Evolutionary conservation across 2,329 filamentous ascomycete species (phyloP).

Genomic region (Aspergillus hiratsukae): DNA sequence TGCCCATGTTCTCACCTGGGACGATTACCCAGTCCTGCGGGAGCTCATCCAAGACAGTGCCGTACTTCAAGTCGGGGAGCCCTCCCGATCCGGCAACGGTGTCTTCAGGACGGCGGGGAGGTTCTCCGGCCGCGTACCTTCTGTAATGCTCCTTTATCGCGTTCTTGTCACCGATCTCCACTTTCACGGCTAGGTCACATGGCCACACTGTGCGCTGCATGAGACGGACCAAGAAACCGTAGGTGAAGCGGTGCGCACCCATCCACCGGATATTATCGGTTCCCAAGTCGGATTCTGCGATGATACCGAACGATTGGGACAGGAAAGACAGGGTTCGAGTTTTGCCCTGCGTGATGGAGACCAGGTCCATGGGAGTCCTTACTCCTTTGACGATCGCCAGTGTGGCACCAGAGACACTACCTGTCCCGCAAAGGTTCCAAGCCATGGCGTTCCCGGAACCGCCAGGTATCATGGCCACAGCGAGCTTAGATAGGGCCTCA

Average conservation of each 20-base stretch:
- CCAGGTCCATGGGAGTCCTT: slow-evolving; percentile 76
- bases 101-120: slow-evolving; percentile 22
- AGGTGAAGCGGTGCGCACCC: slow-evolving; percentile 78
- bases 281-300: slow-evolving; percentile 83
- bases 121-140: slow-evolving; percentile 38
- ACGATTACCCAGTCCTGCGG: slow-evolving; percentile 72
- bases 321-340: slow-evolving; percentile 77
- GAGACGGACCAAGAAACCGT: slow-evolving; percentile 74
- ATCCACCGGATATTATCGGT: slow-evolving; percentile 94
- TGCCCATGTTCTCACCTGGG: slow-evolving; percentile 74
- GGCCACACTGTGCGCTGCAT: slow-evolving; percentile 76
- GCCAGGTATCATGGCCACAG: slow-evolving; percentile 83
- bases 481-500: slow-evolving; percentile 68
- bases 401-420: slow-evolving; percentile 69
- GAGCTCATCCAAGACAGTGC: slow-evolving; percentile 71
- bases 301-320: slow-evolving; percentile 82
- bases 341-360: slow-evolving; percentile 79
- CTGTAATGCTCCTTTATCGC: slow-evolving; percentile 70
- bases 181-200: slow-evolving; percentile 80
- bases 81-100: slow-evolving; percentile 46
- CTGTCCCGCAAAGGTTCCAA: slow-evolving; percentile 80
- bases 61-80: slow-evolving; percentile 71
- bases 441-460: slow-evolving; percentile 94
- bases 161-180: slow-evolving; percentile 71
- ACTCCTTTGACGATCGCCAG: slow-evolving; percentile 83